These are phyloP conservation scores for Syncephalastrum sp. DNA, from an alignment of 371 early-diverging fungal genomes.

Conservation along the genomic window DNA sequence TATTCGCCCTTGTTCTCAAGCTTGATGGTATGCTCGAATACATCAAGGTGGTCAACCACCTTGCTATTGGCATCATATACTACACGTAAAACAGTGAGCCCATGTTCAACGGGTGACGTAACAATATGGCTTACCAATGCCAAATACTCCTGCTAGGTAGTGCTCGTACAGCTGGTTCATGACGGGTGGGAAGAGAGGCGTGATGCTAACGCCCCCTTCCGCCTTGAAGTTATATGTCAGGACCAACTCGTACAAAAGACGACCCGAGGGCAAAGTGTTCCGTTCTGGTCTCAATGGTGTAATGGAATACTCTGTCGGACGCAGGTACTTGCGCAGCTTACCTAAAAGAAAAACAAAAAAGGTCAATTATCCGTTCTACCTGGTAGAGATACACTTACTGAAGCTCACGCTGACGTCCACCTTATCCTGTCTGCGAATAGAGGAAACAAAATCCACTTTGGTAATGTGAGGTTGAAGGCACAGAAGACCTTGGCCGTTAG, in stretches of 20 bases:
- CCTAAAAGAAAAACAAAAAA: slow-evolving; percentile 23
- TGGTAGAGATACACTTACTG: slow-evolving; percentile 14
- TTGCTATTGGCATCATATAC: slow-evolving; percentile 65
- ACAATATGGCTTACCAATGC: slow-evolving; percentile 31
- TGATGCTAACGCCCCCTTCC: slow-evolving; percentile 47
- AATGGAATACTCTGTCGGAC: slow-evolving; percentile 66
- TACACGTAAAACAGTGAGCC: slow-evolving; percentile 7
- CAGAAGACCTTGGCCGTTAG: slow-evolving; percentile 57
- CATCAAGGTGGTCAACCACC: slow-evolving; percentile 66
- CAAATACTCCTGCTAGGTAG: slow-evolving; percentile 52
- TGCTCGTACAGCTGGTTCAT: slow-evolving; percentile 65
- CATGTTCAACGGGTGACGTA: background rate
- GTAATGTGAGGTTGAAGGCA: slow-evolving; percentile 47
- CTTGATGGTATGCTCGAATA: slow-evolving; percentile 70
- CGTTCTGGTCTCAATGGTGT: slow-evolving; percentile 70
- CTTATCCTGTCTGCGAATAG: slow-evolving; percentile 72
- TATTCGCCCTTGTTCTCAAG: slow-evolving; percentile 84
- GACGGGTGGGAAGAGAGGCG: slow-evolving; percentile 65
- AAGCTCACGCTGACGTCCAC: slow-evolving; percentile 60
- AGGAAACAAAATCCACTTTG: slow-evolving; percentile 71
- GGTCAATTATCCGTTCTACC: background rate
- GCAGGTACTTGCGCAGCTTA: slow-evolving; percentile 64
- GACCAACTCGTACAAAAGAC: slow-evolving; percentile 68
- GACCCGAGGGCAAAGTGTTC: slow-evolving; percentile 70
- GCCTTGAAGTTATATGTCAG: slow-evolving; percentile 71